Percentiles rank a stretch among this genome's conserved stretches.
These are phyloP conservation scores for Microascus cirrosus DNA, from an alignment of 2,329 filamentous ascomycete genomes.

Conservation along the genomic window DNA sequence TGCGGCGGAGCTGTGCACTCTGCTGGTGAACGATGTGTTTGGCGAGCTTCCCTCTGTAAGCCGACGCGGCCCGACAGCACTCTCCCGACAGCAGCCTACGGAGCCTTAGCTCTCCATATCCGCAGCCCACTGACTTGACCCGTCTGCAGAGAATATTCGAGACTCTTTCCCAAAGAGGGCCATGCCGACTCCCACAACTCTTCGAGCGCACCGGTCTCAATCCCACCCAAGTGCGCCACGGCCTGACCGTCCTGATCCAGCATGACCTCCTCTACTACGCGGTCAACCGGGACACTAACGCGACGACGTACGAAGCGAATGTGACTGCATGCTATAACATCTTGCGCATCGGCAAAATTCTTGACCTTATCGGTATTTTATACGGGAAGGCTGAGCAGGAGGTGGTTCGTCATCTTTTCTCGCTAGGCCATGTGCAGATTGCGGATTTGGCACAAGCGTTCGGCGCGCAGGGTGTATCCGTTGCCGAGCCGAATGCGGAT, in stretches of 20 bases:
- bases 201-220: constrained; percentile 61
- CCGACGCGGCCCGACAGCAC: constrained; percentile 12
- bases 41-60: constrained; percentile 87
- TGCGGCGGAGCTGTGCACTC: constrained; percentile 77
- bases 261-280: constrained; percentile 75
- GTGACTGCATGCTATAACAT: constrained; percentile 70
- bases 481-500: constrained; percentile 16
- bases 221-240: constrained; percentile 67
- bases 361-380: constrained; percentile 61
- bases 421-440: constrained; percentile 66
- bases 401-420: constrained; percentile 63
- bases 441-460: constrained; percentile 59
- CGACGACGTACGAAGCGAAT: constrained; percentile 77
- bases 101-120: not conserved
- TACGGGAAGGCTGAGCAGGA: constrained; percentile 66
- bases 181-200: constrained; percentile 60
- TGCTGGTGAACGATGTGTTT: constrained; percentile 80
- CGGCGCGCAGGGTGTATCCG: constrained; percentile 16
- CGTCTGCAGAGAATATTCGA: constrained; percentile 66
- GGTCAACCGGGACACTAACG: constrained; percentile 47
- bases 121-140: not conserved
- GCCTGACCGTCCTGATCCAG: constrained; percentile 75
- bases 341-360: constrained; percentile 68
- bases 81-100: not conserved
- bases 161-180: constrained; percentile 66